Base-by-base conservation (phyloP, 768 basidiomycete genomes). In the Gloeostereum incarnatum region DNA sequence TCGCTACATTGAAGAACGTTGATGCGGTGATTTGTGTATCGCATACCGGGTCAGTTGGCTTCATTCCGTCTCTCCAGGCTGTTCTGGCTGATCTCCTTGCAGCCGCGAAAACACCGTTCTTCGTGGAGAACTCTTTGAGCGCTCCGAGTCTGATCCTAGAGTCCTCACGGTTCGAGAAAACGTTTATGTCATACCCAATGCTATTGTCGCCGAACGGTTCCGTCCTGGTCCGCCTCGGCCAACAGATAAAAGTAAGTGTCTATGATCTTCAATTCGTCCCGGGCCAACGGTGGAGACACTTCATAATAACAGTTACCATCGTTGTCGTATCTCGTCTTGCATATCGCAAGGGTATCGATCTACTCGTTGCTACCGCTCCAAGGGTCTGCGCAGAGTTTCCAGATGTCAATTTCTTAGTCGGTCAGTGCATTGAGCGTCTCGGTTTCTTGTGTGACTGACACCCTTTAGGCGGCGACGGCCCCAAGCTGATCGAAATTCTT, bases 61-160 rank as follows among this genome's bases (percentile, higher is more conserved):
- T 20, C 10, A 25, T 22, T 19, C 7, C 19, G 19, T 34, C 19
- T 34, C 14, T n/a, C n/a, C n/a, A n/a, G n/a, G 26, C 26, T 8
- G 8, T 3, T 9, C 13, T 34, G 2, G 14, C 33, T 34, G 19
- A 14, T 21, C 21, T n/a, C 30, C 14, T 8, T 49, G n/a, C n/a
- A 97, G 94, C 18, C 89, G 93, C n/a, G 96, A 98, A 62, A 99
- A 98, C 45, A 98, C 93, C 0, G 88, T 93, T 2, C 69, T 99
- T 1, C 71, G 96, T 4, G 90, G 86, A 1, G 71, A 84, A 31
- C 61, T 96, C 2, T 83, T 81, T 33, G 76, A 81, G 44, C 59
- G 56, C 31, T 54, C 51, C 3, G 60, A 58, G 38, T 59, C 68
- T 29, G 58, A 64, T 6, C 63, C 70, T 35, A 61, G 70, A 1